Conservation (phyloP, 2,329 filamentous ascomycete genomes). For the Boeremia exigua region DNA sequence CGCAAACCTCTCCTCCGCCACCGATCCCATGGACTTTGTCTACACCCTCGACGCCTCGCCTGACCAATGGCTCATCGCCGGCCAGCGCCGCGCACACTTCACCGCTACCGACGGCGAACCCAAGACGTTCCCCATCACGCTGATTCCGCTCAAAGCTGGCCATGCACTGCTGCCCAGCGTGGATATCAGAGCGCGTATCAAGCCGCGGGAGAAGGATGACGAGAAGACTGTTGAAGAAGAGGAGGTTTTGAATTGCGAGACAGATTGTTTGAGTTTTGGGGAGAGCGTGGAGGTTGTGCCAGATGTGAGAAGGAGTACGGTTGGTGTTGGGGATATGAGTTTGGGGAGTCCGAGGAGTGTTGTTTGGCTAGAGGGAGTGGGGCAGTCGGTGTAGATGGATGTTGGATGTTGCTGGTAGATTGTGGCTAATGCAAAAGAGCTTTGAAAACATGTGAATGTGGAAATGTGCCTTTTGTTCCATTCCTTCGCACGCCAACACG, state of each 20-base stretch:
- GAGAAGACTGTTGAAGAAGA: conserved; percentile 18
- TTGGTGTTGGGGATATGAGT: conserved; percentile 41
- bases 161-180: conserved; percentile 78
- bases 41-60: conserved; percentile 79
- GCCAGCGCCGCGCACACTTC: conserved; percentile 80
- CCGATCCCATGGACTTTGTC: conserved; percentile 72
- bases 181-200: conserved; percentile 72
- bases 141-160: conserved; percentile 82
- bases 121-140: conserved; percentile 68
- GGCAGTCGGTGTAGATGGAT: not conserved
- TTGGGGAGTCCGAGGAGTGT: conserved; percentile 27
- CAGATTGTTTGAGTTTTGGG: conserved; percentile 78
- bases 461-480: too few species aligned
- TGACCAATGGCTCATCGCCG: conserved; percentile 85
- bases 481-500: too few species aligned
- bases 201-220: conserved; percentile 36
- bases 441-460: too few species aligned
- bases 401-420: too few species aligned
- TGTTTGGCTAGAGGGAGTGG: conserved; percentile 39
- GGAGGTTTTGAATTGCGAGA: conserved; percentile 67
- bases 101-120: conserved; percentile 58
- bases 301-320: conserved; percentile 71
- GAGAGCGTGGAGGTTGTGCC: conserved; percentile 78
- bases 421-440: too few species aligned
- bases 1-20: conserved; percentile 35